These are phyloP conservation scores for Cyclotella kingstonii DNA, from an alignment of 108 stramenopile species.

Conservation along the genomic window DNA sequence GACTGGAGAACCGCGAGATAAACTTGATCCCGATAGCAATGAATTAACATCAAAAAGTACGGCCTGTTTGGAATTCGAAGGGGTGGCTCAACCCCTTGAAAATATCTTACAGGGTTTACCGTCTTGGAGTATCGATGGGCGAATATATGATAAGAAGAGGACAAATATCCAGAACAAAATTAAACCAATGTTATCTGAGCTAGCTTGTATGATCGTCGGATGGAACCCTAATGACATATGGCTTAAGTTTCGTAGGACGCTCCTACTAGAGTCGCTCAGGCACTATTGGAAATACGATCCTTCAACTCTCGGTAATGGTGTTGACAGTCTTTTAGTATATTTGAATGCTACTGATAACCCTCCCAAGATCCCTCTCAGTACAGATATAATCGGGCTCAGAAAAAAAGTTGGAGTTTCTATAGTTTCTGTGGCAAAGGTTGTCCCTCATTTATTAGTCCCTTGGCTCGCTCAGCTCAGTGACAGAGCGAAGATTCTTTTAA, in stretches of 20 bases:
- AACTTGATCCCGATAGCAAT: conserved; percentile 58
- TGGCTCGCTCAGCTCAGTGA: conserved; percentile 81
- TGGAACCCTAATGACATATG: conserved; percentile 81
- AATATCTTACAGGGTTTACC: conserved; percentile 77
- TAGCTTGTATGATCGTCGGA: conserved; percentile 58
- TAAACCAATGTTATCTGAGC: conserved; percentile 54
- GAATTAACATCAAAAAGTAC: conserved; percentile 68
- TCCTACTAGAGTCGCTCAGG: conserved; percentile 64
- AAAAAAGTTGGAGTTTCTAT: conserved; percentile 80
- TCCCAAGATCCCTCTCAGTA: conserved; percentile 41
- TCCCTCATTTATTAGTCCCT: conserved; percentile 78
- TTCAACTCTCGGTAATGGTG: conserved; percentile 68
- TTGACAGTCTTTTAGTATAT: conserved; percentile 70
- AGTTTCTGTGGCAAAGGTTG: conserved; percentile 71
- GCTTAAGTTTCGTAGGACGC: conserved; percentile 73
- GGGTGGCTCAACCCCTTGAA: conserved; percentile 68
- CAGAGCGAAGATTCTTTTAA: conserved; percentile 57
- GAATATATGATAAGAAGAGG: conserved; percentile 37
- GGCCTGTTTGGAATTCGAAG: conserved; percentile 75
- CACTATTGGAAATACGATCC: conserved; percentile 84
- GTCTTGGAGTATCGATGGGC: conserved; percentile 56
- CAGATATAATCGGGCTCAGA: conserved; percentile 66
- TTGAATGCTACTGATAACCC: conserved; percentile 55
- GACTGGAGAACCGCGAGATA: conserved; percentile 70
- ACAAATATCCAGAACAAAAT: conserved; percentile 48